Percentiles rank a stretch among this genome's conserved stretches.
Evolutionary conservation across 2,329 filamentous ascomycete species (phyloP).

Genomic region (Botrytis medusae): DNA sequence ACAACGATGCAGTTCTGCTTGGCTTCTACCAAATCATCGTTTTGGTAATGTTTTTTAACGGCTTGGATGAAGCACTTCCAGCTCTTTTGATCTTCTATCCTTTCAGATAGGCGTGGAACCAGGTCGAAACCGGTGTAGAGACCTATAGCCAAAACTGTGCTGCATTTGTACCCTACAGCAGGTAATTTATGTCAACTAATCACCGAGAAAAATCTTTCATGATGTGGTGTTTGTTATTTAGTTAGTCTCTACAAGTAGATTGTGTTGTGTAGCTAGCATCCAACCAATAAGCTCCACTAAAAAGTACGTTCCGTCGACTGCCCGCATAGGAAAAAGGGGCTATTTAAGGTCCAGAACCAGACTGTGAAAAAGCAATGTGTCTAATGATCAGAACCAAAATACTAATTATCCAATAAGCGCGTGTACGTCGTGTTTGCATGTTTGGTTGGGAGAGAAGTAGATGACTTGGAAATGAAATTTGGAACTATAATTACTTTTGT

Average conservation of each 20-base stretch:
- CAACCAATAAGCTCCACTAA: neutral
- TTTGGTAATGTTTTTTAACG: conserved; percentile 18
- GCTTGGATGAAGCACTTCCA: conserved; percentile 34
- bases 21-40: neutral
- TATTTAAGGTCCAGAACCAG: neutral
- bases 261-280: neutral
- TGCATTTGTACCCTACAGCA: neutral
- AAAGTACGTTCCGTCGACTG: neutral
- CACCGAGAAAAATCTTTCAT: neutral
- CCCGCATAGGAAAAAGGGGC: neutral
- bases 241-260: neutral
- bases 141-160: conserved; percentile 28
- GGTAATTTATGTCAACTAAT: no score
- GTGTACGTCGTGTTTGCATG: neutral
- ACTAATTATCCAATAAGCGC: neutral
- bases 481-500: neutral
- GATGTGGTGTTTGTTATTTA: neutral
- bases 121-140: conserved; percentile 38
- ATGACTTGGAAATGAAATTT: neutral
- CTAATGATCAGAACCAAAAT: no score
- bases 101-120: conserved; percentile 34
- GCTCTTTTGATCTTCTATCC: conserved; percentile 32
- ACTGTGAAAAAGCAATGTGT: neutral
- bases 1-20: conserved; percentile 35
- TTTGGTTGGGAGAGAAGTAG: neutral